These are phyloP conservation scores for Phyllostachys edulis DNA, from an alignment of 176 grass and related monocot species.

Conservation along the genomic window DNA sequence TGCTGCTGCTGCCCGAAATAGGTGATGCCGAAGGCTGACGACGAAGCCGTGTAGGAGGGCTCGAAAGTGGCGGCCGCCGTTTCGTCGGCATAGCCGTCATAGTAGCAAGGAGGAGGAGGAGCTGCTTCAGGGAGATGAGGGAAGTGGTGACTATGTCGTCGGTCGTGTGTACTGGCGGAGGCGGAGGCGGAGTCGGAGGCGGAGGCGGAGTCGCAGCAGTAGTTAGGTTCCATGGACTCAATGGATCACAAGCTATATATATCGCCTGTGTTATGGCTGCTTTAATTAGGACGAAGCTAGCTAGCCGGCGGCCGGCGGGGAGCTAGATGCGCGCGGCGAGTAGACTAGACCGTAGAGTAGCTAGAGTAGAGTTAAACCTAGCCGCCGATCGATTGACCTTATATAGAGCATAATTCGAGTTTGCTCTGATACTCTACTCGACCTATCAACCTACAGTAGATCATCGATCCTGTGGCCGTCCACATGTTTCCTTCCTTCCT, in stretches of 20 bases:
- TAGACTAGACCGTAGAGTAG: too few relatives aligned
- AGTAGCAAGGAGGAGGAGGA: not conserved
- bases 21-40: not conserved
- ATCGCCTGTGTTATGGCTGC: not conserved
- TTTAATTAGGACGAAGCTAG: not conserved
- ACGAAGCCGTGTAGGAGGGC: too few relatives aligned
- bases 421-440: too few relatives aligned
- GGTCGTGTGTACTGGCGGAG: not conserved
- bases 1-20: not conserved
- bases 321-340: too few relatives aligned
- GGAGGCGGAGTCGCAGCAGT: not conserved
- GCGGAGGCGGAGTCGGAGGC: not conserved
- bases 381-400: too few relatives aligned
- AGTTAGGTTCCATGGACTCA: not conserved
- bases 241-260: not conserved
- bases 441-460: too few relatives aligned
- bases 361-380: too few relatives aligned
- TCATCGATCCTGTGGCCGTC: too few relatives aligned
- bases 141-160: not conserved
- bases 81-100: not conserved
- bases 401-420: not conserved
- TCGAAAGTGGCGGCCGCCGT: not conserved
- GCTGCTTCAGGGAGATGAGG: not conserved
- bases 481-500: too few relatives aligned
- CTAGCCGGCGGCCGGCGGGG: too few relatives aligned